Percentiles rank a stretch among this genome's conserved stretches.
phyloP scores from a whole-genome alignment of 352 stramenopile species.

The Elongisporangium undulatum region DNA sequence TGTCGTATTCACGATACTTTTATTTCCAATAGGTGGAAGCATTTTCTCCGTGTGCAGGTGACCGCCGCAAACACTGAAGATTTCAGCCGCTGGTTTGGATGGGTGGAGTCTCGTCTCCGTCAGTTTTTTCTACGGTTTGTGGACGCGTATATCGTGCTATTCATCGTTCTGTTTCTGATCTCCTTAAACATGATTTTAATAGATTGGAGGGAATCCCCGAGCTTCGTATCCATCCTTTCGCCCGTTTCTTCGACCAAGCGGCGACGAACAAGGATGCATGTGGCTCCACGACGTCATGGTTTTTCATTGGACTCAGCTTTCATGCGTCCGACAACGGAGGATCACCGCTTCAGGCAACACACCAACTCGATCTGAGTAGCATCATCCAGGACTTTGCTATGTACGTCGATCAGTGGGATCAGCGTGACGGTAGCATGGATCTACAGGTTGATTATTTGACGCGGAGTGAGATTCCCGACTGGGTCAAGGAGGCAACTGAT shows the following conservation, averaged over 20 bases:
- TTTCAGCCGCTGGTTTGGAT: constrained; percentile 81
- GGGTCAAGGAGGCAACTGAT: constrained; percentile 48
- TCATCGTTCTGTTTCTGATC: not conserved
- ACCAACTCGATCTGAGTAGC: constrained; percentile 62
- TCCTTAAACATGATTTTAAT: not conserved
- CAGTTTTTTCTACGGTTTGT: constrained; percentile 74
- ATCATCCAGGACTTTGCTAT: constrained; percentile 75
- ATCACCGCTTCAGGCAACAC: constrained; percentile 5
- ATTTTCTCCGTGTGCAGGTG: constrained; percentile 81
- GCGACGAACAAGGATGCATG: constrained; percentile 9
- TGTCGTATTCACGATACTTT: constrained; percentile 1
- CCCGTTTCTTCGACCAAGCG: constrained; percentile 65
- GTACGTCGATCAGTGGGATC: constrained; percentile 74
- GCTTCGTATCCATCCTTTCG: constrained; percentile 67
- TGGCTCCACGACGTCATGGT: constrained; percentile 44
- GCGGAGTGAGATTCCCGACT: constrained; percentile 45
- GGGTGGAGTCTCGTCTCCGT: constrained; percentile 82
- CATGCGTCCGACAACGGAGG: constrained; percentile 24
- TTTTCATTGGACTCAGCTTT: constrained; percentile 77
- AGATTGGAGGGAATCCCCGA: constrained; percentile 61
- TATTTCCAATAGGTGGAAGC: constrained; percentile 45
- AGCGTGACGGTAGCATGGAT: constrained; percentile 74
- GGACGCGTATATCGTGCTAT: not conserved
- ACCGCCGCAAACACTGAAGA: constrained; percentile 40
- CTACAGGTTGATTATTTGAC: constrained; percentile 74